Base-by-base conservation (phyloP, 1,284 basidiomycete genomes). In the Wolfiporia cocos region DNA sequence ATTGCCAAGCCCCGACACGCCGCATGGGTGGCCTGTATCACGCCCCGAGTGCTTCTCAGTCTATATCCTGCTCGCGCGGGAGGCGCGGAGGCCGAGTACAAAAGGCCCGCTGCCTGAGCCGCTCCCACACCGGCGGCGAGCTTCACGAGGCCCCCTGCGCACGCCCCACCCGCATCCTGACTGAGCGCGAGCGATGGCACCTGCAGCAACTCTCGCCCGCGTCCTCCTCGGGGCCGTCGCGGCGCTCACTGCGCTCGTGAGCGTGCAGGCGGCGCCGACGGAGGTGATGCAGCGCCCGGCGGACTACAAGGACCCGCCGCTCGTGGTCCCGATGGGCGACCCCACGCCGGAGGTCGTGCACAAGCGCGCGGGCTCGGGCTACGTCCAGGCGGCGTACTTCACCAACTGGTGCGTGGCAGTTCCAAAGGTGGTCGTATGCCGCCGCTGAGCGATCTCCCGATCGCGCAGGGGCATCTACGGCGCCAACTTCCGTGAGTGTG, bases 401-500 rank as follows among this genome's bases (percentile, higher is more conserved):
- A 77, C 80, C 1, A 79, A 84, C 62, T 79, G 81, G 74, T 73
- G 37, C 12, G 59, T 53, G 7, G 9, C 17, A 17, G 28, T 14
- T 6, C 5, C 20, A 14, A 15, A 6, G n/a, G 36, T 11, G 36
- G 7, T n/a, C n/a, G n/a, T n/a, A n/a, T n/a, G n/a, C n/a, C n/a
- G n/a, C n/a, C n/a, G 34, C 36, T 37, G 6, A 17, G 17, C 12
- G 15, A 38, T 34, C 42, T 46, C 33, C 39, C 58, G 39, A n/a
- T 28, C 15, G 30, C 45, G 38, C 46, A 74, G 84, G 88, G 86
- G 82, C 18, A 91, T 92, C 52, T 92, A 91, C 59, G 84, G 73
- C 28, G 78, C 86, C 47, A 83, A 88, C 59, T 92, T 84, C 68
- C 76, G 81, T 84, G 51, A 51, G 74, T 61, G 37, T 48, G 42